A percentile compares a stretch with the other conserved stretches of the same genome.
phyloP scores from a whole-genome alignment of 2,329 filamentous ascomycete species.

The Grosmannia penicillata region DNA sequence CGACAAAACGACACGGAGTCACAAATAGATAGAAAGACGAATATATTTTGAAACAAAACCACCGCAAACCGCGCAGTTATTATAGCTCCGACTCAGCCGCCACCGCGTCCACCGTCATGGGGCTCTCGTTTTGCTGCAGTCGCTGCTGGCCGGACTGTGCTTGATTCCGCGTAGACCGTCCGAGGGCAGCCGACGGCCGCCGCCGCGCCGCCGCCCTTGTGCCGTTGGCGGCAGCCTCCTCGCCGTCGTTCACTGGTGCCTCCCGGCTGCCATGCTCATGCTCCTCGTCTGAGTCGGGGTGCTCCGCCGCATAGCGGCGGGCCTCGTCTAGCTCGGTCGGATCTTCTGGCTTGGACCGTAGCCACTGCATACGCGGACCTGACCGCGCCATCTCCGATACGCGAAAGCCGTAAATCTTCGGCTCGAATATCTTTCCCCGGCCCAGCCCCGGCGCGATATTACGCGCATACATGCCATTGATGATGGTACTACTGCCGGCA shows the following conservation, averaged over 20 bases:
- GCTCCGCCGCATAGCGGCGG: constrained; percentile 34
- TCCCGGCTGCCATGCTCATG: constrained; percentile 27
- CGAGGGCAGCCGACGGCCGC: constrained; percentile 23
- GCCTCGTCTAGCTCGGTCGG: constrained; percentile 74
- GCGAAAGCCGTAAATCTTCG: constrained; percentile 90
- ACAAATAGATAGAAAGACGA: background rate
- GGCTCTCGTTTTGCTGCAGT: constrained; percentile 37
- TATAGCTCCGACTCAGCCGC: constrained; percentile 42
- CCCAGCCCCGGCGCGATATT: constrained; percentile 87
- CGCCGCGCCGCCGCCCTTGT: constrained; percentile 19
- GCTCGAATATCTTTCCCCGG: constrained; percentile 72
- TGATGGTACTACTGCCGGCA: constrained; percentile 19
- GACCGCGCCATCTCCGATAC: constrained; percentile 82
- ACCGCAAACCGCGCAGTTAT: background rate
- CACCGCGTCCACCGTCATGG: constrained; percentile 40
- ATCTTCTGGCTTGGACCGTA: constrained; percentile 69
- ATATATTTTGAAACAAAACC: background rate
- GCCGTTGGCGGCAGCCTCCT: constrained; percentile 21
- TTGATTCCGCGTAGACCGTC: background rate
- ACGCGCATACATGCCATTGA: constrained; percentile 76
- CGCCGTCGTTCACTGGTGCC: too few relatives aligned
- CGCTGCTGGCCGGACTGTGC: constrained; percentile 12
- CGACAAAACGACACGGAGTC: background rate
- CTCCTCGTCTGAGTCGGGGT: constrained; percentile 43
- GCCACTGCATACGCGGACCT: constrained; percentile 93